These are phyloP conservation scores for Crataegus laevigata DNA, from an alignment of 306 rosid genomes.

Conservation along the genomic window DNA sequence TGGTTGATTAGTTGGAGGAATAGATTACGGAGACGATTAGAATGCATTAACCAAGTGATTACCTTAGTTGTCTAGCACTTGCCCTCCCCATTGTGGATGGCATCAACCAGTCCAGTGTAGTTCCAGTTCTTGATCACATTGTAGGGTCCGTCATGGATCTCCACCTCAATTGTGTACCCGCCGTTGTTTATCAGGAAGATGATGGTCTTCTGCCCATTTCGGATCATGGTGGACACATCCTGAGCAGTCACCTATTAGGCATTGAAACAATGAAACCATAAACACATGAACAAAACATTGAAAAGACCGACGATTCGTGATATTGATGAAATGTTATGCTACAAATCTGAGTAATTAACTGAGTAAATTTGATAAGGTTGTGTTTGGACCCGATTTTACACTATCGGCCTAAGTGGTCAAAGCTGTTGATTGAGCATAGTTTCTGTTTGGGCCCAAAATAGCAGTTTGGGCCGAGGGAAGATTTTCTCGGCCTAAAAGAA, in stretches of 20 bases:
- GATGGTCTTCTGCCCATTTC: constrained; percentile 53
- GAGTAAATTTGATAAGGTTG: background rate
- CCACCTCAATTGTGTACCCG: constrained; percentile 85
- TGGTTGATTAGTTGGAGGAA: background rate
- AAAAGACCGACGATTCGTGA: background rate
- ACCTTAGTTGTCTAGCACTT: constrained; percentile 92
- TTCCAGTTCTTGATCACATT: constrained; percentile 94
- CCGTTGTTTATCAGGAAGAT: constrained; percentile 82
- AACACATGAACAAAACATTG: background rate
- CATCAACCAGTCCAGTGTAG: constrained; percentile 61
- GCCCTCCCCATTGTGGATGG: constrained; percentile 84
- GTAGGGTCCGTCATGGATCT: constrained; percentile 88
- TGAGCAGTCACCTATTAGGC: constrained; percentile 60
- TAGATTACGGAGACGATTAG: background rate
- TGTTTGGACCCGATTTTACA: no score
- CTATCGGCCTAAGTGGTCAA: no score
- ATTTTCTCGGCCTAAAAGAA: no score
- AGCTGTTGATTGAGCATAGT: no score
- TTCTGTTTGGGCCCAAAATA: no score
- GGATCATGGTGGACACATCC: constrained; percentile 76
- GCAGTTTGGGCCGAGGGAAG: no score
- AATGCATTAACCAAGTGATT: background rate
- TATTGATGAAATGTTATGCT: background rate
- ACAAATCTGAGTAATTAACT: background rate
- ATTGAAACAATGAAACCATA: background rate